Conservation (phyloP, 164 flowering plant genomes). For the Cinnamomum chago region DNA sequence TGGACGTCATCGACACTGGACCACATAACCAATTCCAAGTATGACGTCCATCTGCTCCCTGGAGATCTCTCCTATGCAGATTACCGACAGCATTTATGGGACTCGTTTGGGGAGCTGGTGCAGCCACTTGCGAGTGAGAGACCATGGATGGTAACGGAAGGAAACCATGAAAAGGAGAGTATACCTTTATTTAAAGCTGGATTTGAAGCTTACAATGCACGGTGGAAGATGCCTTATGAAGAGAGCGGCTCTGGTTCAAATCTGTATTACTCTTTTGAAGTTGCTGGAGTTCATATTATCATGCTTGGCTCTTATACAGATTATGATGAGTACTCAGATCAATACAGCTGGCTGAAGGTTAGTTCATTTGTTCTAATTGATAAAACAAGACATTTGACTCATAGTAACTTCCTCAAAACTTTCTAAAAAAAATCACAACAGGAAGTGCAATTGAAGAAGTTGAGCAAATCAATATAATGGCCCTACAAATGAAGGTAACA, state of each 20-base stretch:
- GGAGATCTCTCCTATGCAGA: conserved; percentile 97
- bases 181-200: conserved; percentile 60
- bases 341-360: conserved; percentile 89
- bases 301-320: conserved; percentile 97
- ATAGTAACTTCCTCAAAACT: too few species aligned
- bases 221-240: conserved; percentile 94
- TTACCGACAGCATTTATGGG: conserved; percentile 78
- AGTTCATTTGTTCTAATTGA: conserved; percentile 14
- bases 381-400: too few species aligned
- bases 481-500: too few species aligned
- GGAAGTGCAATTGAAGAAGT: too few species aligned
- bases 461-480: too few species aligned
- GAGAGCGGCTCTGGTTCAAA: conserved; percentile 91
- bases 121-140: conserved; percentile 91
- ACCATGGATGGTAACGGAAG: conserved; percentile 98
- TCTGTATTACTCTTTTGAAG: conserved; percentile 91
- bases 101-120: conserved; percentile 82
- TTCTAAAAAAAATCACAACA: too few species aligned
- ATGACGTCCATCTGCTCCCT: conserved; percentile 86
- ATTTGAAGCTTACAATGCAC: conserved; percentile 75
- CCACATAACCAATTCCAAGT: conserved; percentile 68
- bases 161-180: conserved; percentile 82
- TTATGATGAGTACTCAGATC: conserved; percentile 72
- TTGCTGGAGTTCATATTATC: conserved; percentile 77
- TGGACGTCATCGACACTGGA: conserved; percentile 91